Percentiles rank a stretch among this genome's conserved stretches.
phyloP scores from a whole-genome alignment of 1,139 yeast genomes.

The Geotrichum candidum region DNA sequence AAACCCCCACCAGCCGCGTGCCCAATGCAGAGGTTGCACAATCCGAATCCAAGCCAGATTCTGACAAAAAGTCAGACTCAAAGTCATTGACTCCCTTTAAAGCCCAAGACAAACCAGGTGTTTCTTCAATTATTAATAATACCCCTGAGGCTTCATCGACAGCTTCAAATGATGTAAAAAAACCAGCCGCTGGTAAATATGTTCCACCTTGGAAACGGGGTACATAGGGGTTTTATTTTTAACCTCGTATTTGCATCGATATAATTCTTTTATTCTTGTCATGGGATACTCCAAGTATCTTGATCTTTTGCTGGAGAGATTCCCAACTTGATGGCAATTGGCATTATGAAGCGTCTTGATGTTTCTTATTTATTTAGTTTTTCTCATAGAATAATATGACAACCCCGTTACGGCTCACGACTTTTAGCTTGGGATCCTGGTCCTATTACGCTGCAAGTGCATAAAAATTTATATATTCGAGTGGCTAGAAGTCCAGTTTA shows the following conservation, averaged over 20 bases:
- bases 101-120: background rate
- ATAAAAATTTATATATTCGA: too few species aligned
- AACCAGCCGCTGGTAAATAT: slow-evolving; percentile 13
- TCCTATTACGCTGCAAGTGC: too few species aligned
- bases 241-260: background rate
- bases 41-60: background rate
- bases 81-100: background rate
- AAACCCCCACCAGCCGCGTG: background rate
- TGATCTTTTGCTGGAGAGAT: too few species aligned
- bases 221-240: background rate
- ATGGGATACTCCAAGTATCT: too few species aligned
- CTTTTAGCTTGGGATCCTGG: too few species aligned
- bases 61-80: background rate
- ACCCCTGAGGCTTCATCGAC: background rate
- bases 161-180: background rate
- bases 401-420: background rate
- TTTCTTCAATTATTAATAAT: background rate
- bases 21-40: background rate
- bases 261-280: too few species aligned
- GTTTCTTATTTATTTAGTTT: background rate
- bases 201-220: slow-evolving; percentile 24
- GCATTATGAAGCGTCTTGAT: background rate
- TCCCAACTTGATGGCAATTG: too few species aligned
- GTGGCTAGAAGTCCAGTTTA: too few species aligned
- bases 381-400: background rate